Base-by-base conservation (phyloP, 2,329 filamentous ascomycete species). In the Septoria linicola region DNA sequence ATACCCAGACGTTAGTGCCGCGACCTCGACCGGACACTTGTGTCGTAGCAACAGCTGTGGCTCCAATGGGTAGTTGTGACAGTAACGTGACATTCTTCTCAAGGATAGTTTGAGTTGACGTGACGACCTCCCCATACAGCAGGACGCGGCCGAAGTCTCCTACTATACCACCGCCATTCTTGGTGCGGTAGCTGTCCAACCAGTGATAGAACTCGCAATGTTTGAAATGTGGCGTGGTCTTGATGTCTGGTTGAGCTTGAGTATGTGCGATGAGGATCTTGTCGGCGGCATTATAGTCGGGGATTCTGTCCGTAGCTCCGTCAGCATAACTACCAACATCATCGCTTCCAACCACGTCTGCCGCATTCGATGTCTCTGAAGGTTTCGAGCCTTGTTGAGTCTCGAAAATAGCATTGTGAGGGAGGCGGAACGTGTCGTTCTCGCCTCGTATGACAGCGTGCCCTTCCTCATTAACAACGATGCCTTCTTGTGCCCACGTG, bases 1-100 rank as follows among this genome's bases (percentile, higher is more conserved):
- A 89, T 3, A 99, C 83, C 93, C 93, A 99, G 53, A 96, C 88
- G 63, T 99, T 99, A 25, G 80, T 84, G 3, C 93, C 93, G 8
- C 93, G 85, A 6, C 93, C 93, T 31, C 93, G 84, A 6, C 86
- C 93, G 0, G 91, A 88, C 5, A 96, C 77, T 69, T 97, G 92
- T 0, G 87, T 89, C 0, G 90, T 93, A 1, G 93, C 92, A 1
- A 87, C 86, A 8, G 89, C 77, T 0, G 91, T 95, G 67, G 96
- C 90, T n/a, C 93, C 93, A 0, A 81, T 84, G 0, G 91, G 89
- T 0, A 97, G 78, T 37, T 79, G 82, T 4, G 84, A 80, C 30
- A 96, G 81, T 19, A 96, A 75, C 23, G 83, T 82, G 0, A 83
- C 81, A 66, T 99, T 99, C 86, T 93, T 96, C 64, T 97, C 93